A percentile compares a stretch with the other conserved stretches of the same genome.
Evolutionary conservation across 352 stramenopile species (phyloP).

Genomic region (Phytophthora sansomeana): DNA sequence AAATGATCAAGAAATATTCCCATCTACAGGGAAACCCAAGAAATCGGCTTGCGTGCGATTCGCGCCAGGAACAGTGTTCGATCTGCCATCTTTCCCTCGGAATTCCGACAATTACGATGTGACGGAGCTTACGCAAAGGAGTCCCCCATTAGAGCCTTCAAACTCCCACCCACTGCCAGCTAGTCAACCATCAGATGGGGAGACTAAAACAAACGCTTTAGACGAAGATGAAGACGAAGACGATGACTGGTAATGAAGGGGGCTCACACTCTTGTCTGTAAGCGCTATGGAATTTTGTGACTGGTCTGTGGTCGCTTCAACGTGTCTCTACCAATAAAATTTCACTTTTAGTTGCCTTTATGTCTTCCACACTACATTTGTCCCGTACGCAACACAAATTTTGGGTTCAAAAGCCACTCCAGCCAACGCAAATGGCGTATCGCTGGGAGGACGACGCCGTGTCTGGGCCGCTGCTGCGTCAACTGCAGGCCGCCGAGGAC

Average conservation of each 20-base stretch:
- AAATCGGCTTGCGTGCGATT: constrained; percentile 35
- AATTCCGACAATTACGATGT: constrained; percentile 27
- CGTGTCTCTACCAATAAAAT: no score
- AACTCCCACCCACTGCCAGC: constrained; percentile 5
- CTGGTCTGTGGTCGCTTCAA: no score
- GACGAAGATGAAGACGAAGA: constrained; percentile 39
- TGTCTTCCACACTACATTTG: constrained; percentile 1
- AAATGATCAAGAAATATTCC: constrained; percentile 6
- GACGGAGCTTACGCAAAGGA: constrained; percentile 27
- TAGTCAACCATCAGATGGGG: neutral
- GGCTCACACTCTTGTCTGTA: no score
- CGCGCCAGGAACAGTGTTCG: constrained; percentile 28
- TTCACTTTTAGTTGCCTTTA: constrained; percentile 9
- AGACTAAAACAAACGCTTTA: constrained; percentile 22
- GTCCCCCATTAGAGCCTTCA: constrained; percentile 2
- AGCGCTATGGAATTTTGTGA: no score
- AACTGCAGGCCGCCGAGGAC: constrained; percentile 27
- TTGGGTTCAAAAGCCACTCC: constrained; percentile 22
- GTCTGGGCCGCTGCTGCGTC: constrained; percentile 35
- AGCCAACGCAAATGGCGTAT: constrained; percentile 7
- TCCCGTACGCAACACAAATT: neutral
- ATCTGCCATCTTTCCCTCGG: constrained; percentile 13
- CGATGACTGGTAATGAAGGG: constrained; percentile 44
- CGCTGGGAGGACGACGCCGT: constrained; percentile 46
- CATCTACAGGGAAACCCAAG: constrained; percentile 11